Base-by-base conservation (phyloP, 1,284 basidiomycete species). In the Ceratobasidium sp. region DNA sequence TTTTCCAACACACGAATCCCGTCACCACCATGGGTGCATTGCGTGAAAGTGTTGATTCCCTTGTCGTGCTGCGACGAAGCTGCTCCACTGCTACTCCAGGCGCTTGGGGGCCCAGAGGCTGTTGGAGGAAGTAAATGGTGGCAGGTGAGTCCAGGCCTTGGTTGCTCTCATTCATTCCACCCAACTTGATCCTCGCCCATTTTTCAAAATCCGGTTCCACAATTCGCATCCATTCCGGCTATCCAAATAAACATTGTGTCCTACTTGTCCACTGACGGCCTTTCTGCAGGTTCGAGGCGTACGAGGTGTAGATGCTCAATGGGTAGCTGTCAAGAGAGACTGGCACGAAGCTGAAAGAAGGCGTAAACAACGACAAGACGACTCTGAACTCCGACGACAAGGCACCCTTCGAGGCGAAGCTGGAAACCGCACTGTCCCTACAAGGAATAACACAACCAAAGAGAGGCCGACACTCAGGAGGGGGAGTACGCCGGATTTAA, bases 91-190 rank as follows among this genome's bases (percentile, higher is more conserved):
- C 83, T 99, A 49, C 87, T 96, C 67, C 81, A 86, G 69, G 94
- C 89, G 0, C 83, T 99, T 12, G 96, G 96, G 0, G 94, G 95
- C 8, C 86, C 91, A 72, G 89, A 90, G 34, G 81, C 84, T 20
- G 71, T 65, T n/a, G 72, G 72, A 2, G 72, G 72, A 17, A 69
- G 56, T 4, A 54, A 68, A 20, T 73, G 72, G 72, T 73, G 72
- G 72, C 72, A 73, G 68, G 72, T 73, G 29, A 60, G 86, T 92
- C 8, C 86, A 87, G 73, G 85, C 85, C 65, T 77, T 95, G 29
- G 88, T 95, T 1, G 96, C 96, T 17, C 95, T 96, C 77, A 91
- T 94, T 20, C 87, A 93, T 38, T 88, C 90, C n/a, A 78, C 87
- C 70, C 80, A 82, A 82, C 75, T 25, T 43, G 8, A 10, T 72